Conservation (phyloP, 306 rosid genomes). For the Quercus agrifolia region DNA sequence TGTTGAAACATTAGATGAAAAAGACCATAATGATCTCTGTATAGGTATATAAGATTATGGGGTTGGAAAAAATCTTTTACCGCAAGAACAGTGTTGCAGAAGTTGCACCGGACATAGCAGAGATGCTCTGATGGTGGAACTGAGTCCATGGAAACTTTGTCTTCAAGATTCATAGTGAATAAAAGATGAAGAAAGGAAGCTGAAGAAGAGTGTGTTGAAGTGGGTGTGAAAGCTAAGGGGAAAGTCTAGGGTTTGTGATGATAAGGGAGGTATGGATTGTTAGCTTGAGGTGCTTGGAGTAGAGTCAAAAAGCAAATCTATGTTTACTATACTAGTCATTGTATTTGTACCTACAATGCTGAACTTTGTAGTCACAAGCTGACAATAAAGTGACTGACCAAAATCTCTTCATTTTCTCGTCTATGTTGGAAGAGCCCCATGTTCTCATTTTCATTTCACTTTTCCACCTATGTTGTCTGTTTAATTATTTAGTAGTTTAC, state of each 20-base stretch:
- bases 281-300: constrained; percentile 12
- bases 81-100: constrained; percentile 96
- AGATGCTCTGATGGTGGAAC: constrained; percentile 77
- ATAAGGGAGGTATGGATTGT: not conserved
- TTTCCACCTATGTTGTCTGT: not conserved
- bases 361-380: constrained; percentile 43
- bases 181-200: constrained; percentile 8
- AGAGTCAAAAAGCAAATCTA: constrained; percentile 42
- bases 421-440: not conserved
- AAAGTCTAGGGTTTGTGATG: constrained; percentile 36
- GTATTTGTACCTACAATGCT: constrained; percentile 23
- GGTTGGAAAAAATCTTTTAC: constrained; percentile 27
- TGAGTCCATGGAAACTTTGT: constrained; percentile 68
- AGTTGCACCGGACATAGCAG: constrained; percentile 96
- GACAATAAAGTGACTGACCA: constrained; percentile 24
- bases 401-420: constrained; percentile 12
- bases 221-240: constrained; percentile 2
- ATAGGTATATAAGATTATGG: not conserved
- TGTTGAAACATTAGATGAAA: not conserved
- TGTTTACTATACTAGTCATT: constrained; percentile 31
- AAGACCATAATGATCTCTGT: not conserved
- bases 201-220: not conserved
- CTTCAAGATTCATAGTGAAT: constrained; percentile 58
- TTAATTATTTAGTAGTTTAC: no score
- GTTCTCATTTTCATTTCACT: not conserved